These are phyloP conservation scores for Acanthamoeba lenticulata DNA, from an alignment of 208 protist species.

Conservation along the genomic window DNA sequence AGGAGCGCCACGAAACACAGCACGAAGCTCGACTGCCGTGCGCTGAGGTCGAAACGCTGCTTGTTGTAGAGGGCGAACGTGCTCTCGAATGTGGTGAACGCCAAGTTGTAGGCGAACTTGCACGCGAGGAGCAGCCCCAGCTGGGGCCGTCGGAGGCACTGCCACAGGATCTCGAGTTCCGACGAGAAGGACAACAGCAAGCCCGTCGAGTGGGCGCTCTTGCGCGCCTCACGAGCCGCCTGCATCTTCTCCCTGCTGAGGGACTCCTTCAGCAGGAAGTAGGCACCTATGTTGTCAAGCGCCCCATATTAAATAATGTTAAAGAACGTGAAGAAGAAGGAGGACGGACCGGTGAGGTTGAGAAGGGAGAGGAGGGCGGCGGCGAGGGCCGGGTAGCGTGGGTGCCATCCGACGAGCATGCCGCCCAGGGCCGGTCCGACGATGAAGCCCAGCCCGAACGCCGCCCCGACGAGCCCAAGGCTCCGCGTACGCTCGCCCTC, in stretches of 20 bases:
- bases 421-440: background rate
- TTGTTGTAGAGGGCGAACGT: constrained; percentile 45
- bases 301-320: too few relatives aligned
- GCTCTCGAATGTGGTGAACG: constrained; percentile 38
- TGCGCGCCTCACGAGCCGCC: background rate
- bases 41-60: constrained; percentile 22
- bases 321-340: too few relatives aligned
- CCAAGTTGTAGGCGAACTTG: constrained; percentile 3
- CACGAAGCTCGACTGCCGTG: constrained; percentile 27
- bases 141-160: constrained; percentile 25
- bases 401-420: background rate
- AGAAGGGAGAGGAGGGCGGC: background rate
- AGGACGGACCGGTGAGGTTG: constrained; percentile 2
- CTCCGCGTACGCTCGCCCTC: background rate
- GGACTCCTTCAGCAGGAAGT: background rate
- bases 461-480: background rate
- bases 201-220: background rate
- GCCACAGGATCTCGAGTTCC: background rate
- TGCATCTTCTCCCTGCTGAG: background rate
- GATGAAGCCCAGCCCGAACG: constrained; percentile 37
- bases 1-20: constrained; percentile 28
- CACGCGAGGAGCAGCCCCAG: background rate
- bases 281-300: too few relatives aligned
- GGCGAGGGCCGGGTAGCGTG: background rate
- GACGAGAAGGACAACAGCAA: background rate